These are phyloP conservation scores for Gautieria morchelliformis DNA, from an alignment of 768 basidiomycete species.

Conservation along the genomic window DNA sequence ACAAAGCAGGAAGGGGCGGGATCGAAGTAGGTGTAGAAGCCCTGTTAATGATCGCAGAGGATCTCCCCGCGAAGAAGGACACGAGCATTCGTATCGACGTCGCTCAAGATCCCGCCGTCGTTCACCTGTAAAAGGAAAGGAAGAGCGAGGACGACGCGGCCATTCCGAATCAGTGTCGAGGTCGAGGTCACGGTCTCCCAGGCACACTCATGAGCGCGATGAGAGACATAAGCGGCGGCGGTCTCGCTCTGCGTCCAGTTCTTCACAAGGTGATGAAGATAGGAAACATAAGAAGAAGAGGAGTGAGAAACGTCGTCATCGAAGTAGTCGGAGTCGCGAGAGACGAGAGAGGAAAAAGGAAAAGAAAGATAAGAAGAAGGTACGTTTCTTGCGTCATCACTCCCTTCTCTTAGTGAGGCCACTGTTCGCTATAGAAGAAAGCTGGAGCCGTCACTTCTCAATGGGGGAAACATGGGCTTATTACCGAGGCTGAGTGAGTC, in stretches of 20 bases:
- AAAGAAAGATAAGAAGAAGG: slow-evolving; percentile 63
- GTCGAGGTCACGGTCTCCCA: slow-evolving; percentile 20
- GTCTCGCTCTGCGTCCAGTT: slow-evolving; percentile 6
- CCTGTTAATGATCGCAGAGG: neutral
- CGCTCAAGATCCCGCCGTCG: neutral
- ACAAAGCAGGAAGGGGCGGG: neutral
- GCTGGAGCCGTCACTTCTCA: slow-evolving; percentile 46
- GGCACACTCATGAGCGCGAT: slow-evolving; percentile 5
- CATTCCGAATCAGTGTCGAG: slow-evolving; percentile 13
- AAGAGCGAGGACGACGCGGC: slow-evolving; percentile 1
- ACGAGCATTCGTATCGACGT: neutral
- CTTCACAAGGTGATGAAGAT: neutral
- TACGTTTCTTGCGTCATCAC: slow-evolving; percentile 14
- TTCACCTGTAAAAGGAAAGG: neutral
- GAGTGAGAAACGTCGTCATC: neutral
- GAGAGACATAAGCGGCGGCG: slow-evolving; percentile 8
- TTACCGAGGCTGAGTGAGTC: slow-evolving; percentile 75
- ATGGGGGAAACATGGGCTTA: slow-evolving; percentile 89
- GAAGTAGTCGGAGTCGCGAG: slow-evolving; percentile 16
- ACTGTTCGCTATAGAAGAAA: slow-evolving; percentile 42
- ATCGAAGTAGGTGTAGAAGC: neutral
- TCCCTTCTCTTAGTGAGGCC: neutral
- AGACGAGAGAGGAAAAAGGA: slow-evolving; percentile 40
- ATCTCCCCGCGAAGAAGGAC: neutral
- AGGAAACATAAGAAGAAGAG: slow-evolving; percentile 5